These are phyloP conservation scores for Annulohypoxylon nitens DNA, from an alignment of 495 filamentous ascomycete genomes.

Conservation along the genomic window DNA sequence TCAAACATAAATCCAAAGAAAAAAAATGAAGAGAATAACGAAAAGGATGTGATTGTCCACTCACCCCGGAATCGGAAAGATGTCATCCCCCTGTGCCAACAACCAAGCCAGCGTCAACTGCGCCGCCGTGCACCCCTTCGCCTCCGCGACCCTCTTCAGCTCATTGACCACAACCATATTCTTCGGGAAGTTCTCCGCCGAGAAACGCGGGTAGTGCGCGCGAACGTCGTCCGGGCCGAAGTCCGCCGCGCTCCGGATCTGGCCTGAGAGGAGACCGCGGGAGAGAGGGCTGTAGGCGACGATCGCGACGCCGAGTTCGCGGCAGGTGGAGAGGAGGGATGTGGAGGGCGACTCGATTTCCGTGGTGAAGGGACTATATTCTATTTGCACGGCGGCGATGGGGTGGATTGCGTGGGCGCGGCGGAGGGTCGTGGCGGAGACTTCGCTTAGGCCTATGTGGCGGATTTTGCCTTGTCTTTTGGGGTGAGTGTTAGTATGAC, in stretches of 20 bases:
- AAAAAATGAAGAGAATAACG: not conserved
- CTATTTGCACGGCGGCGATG: conserved; percentile 72
- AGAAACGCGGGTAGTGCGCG: conserved; percentile 60
- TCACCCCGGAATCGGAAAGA: conserved; percentile 70
- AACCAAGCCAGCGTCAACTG: conserved; percentile 72
- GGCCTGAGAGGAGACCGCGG: conserved; percentile 68
- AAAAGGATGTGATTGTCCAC: not conserved
- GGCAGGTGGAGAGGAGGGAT: conserved; percentile 65
- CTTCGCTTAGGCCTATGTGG: conserved; percentile 70
- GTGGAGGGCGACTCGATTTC: conserved; percentile 67
- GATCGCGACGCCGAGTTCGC: conserved; percentile 71
- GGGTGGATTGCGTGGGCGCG: conserved; percentile 71
- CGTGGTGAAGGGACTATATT: conserved; percentile 71
- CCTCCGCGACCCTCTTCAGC: conserved; percentile 59
- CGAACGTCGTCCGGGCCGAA: conserved; percentile 62
- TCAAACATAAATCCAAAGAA: not conserved
- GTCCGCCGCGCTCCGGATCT: conserved; percentile 59
- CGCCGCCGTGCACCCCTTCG: conserved; percentile 60
- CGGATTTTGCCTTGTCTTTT: conserved; percentile 67
- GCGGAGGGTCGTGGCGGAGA: conserved; percentile 67
- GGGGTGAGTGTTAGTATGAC: not conserved
- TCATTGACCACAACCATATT: conserved; percentile 63
- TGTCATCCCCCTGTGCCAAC: conserved; percentile 69
- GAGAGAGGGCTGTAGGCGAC: conserved; percentile 75
- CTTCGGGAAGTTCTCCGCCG: conserved; percentile 63